Base-by-base conservation (phyloP, 371 early-diverging fungal genomes). In the Syncephalastrum monosporum region DNA sequence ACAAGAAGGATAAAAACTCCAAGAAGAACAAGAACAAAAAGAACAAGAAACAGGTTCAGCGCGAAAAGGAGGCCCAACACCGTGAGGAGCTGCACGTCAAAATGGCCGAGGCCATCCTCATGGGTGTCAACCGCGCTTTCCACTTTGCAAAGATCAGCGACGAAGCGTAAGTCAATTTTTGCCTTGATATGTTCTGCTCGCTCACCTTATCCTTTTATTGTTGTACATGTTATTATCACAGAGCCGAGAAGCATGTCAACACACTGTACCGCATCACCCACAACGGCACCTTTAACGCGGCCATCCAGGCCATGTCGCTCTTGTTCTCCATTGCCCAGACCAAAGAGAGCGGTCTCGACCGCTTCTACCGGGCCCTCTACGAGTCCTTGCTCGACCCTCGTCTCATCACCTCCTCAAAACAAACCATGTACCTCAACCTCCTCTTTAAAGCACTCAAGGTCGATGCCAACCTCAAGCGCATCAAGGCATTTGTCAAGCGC, bases 81-180 rank as follows among this genome's bases (percentile, higher is more conserved):
- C 60, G 71, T 59, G 89, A 86, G 38, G 82, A 89, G 16, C 86
- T 86, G 48, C 83, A 86, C 56, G 71, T 88, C 16, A 92, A 92
- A 67, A 88, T 95, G 79, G 82, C 97, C 70, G 90, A 91, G n/a
- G 95, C 92, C 4, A 78, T 97, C 24, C 74, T 98, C 47, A 96
- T 97, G 0, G 98, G 98, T 60, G 87, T 98, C 41, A 95, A 96
- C 65, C 93, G 98, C 47, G 94, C 96, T 10, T 92, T 95, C 73
- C 96, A 96, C 19, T 98, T 88, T 68, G 82, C 94, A 38, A 82
- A 91, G 63, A 75, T 96, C 16, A 84, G 87, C 3, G 89, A 90
- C 61, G 79, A 77, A n/a, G 81, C 82, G 70, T 89, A 87, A 72
- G 75, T 67, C 3, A 6, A 14, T 29, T 5, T 51, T 0, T 13